Base-by-base conservation (phyloP, 208 protist genomes). In the Trypanosoma avium region DNA sequence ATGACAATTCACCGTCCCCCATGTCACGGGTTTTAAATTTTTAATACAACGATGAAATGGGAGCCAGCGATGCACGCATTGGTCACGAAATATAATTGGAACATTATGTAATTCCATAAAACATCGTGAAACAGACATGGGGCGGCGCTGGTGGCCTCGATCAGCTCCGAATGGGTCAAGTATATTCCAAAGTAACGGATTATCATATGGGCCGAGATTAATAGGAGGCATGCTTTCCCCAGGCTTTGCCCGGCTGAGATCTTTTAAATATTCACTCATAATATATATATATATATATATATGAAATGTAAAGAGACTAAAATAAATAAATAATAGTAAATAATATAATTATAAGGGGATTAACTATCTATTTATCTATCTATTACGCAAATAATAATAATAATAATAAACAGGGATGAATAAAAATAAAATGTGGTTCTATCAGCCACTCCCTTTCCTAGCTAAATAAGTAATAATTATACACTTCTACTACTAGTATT, bases 131-230 rank as follows among this genome's bases (percentile, higher is more conserved):
- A 95, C 84, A 1, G 87, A 87, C 85, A 92, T 91, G 3, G 90
- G 90, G 12, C 90, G 84, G 46, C 90, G 90, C 68, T 95, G 90
- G 61, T 95, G 90, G 9, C 85, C 81, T 72, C 90, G 86, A 67
- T 95, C 90, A n/a, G 90, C 90, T 46, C 90, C 90, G 56, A 80
- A 95, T n/a, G 90, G 90, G 46, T 95, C 90, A 24, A 95, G 79
- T 71, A 90, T 84, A 73, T 95, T 95, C 87, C 90, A 95, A 43
- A 95, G 73, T 19, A 95, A 76, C 17, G 90, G 90, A 63, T 95
- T 95, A 75, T 95, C 90, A 69, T 93, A 95, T 2, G 90, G 90
- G 12, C 90, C 90, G 13, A 95, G 73, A 66, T 95, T 95, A 61
- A 93, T 83, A 45, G 90, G 90, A 21, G 90, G 86, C 58, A 75